phyloP scores from a whole-genome alignment of 345 rosid species.

The Eucalyptus curtisii region DNA sequence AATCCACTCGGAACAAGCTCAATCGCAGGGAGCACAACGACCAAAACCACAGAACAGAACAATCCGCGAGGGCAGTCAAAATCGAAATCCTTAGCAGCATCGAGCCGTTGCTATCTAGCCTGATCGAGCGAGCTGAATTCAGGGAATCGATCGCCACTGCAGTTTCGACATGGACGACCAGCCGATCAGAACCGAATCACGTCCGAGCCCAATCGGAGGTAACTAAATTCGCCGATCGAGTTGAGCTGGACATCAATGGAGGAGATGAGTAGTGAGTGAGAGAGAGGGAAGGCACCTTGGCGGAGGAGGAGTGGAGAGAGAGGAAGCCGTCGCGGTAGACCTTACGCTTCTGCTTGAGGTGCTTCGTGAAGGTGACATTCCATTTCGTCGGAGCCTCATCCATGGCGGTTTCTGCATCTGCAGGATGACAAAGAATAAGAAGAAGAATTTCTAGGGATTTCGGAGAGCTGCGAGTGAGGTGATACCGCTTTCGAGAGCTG shows the following conservation, averaged over 20 bases:
- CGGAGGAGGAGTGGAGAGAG: conserved; percentile 26
- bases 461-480: neutral
- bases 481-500: too few relatives aligned
- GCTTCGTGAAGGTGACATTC: conserved; percentile 77
- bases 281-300: conserved; percentile 29
- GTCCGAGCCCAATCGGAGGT: neutral
- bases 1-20: neutral
- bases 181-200: neutral
- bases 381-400: conserved; percentile 25
- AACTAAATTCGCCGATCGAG: neutral
- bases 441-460: neutral
- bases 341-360: conserved; percentile 72
- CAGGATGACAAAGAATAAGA: neutral
- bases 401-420: neutral
- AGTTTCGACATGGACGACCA: neutral
- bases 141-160: neutral
- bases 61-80: neutral
- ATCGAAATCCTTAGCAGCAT: neutral
- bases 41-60: neutral
- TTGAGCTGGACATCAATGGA: neutral
- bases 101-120: neutral
- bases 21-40: neutral
- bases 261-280: neutral
- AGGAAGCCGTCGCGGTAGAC: conserved; percentile 75
- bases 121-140: neutral